These are phyloP conservation scores for Amanita inopinata DNA, from an alignment of 768 basidiomycete species.

Conservation along the genomic window DNA sequence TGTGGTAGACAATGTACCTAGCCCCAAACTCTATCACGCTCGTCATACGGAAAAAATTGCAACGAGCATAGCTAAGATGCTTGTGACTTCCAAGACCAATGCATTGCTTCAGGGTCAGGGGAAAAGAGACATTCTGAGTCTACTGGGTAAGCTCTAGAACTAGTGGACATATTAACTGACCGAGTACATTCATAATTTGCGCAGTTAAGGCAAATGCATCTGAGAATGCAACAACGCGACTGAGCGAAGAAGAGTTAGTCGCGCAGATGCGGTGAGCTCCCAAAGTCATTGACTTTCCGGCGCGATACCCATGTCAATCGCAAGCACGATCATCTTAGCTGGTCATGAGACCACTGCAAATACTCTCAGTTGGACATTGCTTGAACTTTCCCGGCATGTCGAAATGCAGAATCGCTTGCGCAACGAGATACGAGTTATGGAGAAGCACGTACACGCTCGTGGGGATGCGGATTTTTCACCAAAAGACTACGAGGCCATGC, in stretches of 20 bases:
- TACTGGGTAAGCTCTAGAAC: slow-evolving; percentile 31
- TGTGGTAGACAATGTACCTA: slow-evolving; percentile 22
- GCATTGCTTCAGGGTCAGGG: slow-evolving; percentile 25
- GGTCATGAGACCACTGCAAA: slow-evolving; percentile 57
- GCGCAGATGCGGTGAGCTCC: slow-evolving; percentile 44
- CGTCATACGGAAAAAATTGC: slow-evolving; percentile 23
- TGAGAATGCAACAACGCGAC: slow-evolving; percentile 29
- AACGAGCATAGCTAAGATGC: slow-evolving; percentile 22
- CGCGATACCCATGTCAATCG: slow-evolving; percentile 29
- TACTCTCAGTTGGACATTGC: slow-evolving; percentile 48
- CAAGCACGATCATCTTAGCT: slow-evolving; percentile 41
- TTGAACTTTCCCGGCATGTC: slow-evolving; percentile 50
- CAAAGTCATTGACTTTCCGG: slow-evolving; percentile 27
- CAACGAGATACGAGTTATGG: slow-evolving; percentile 40
- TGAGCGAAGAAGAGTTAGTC: slow-evolving; percentile 40
- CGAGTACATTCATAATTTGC: not conserved
- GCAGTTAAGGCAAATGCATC: slow-evolving; percentile 47
- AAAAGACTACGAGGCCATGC: slow-evolving; percentile 40
- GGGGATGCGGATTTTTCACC: slow-evolving; percentile 29
- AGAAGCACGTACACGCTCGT: slow-evolving; percentile 24
- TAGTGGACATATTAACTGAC: not conserved
- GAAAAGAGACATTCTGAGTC: slow-evolving; percentile 30
- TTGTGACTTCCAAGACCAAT: slow-evolving; percentile 27
- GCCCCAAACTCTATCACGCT: slow-evolving; percentile 21
- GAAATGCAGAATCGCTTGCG: slow-evolving; percentile 53